Percentiles rank a stretch among this genome's conserved stretches.
Evolutionary conservation across 495 filamentous ascomycete genomes (phyloP).

Genomic region (Penicillium argentinense): DNA sequence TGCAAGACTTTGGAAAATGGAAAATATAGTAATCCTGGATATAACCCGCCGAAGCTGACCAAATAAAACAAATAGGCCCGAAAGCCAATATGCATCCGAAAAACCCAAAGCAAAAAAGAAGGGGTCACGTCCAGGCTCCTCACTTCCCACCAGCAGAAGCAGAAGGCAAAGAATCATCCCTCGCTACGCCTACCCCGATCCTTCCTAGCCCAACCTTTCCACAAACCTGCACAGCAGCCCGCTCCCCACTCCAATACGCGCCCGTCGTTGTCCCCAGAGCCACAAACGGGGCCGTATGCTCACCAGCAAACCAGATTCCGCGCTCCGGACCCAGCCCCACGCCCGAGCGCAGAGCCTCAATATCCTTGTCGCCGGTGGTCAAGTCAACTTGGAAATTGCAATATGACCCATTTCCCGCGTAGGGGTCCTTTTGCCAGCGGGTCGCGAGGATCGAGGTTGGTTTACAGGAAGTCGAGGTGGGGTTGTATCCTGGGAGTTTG

Average conservation of each 20-base stretch:
- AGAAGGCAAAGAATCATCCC: slow-evolving; percentile 43
- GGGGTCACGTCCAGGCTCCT: background rate
- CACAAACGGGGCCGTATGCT: slow-evolving; percentile 91
- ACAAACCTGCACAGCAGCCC: slow-evolving; percentile 65
- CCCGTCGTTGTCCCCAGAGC: slow-evolving; percentile 85
- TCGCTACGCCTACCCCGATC: slow-evolving; percentile 23
- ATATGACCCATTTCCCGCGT: slow-evolving; percentile 89
- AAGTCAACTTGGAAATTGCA: slow-evolving; percentile 83
- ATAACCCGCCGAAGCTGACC: too few relatives aligned
- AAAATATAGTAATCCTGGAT: too few relatives aligned
- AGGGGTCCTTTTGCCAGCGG: slow-evolving; percentile 76
- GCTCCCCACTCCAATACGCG: slow-evolving; percentile 90
- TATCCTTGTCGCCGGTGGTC: slow-evolving; percentile 64
- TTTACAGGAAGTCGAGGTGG: slow-evolving; percentile 52
- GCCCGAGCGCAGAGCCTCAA: slow-evolving; percentile 61
- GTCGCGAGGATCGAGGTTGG: slow-evolving; percentile 68
- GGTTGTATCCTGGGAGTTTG: slow-evolving; percentile 63
- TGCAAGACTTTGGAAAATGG: background rate
- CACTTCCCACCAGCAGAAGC: slow-evolving; percentile 20
- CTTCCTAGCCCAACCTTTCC: slow-evolving; percentile 30
- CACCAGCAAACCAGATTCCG: slow-evolving; percentile 87
- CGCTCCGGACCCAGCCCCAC: slow-evolving; percentile 62
- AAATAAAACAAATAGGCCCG: too few relatives aligned
- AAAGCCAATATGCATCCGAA: too few relatives aligned
- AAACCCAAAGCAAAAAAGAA: background rate